These are phyloP conservation scores for Coemansia sp. DNA, from an alignment of 192 early-diverging fungal genomes.

Conservation along the genomic window DNA sequence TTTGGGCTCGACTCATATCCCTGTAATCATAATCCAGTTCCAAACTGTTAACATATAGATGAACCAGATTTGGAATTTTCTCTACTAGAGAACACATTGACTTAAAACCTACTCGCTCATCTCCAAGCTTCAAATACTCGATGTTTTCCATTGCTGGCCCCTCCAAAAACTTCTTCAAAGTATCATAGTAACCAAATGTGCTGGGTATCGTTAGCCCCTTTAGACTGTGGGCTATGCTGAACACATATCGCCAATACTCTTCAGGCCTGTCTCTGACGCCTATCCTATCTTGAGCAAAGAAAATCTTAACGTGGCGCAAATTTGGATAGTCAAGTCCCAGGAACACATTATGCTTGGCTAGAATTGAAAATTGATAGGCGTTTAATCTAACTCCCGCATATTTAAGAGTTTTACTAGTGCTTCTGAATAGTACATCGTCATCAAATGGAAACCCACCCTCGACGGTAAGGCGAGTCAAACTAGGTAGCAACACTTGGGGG, in stretches of 20 bases:
- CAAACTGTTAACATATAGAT: neutral
- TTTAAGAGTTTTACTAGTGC: neutral
- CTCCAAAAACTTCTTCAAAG: neutral
- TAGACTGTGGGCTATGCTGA: neutral
- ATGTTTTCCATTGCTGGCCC: neutral
- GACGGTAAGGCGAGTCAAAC: neutral
- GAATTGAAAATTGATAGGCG: neutral
- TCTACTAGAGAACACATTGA: neutral
- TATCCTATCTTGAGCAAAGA: neutral
- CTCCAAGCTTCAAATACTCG: neutral
- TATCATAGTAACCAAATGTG: neutral
- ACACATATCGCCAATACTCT: neutral
- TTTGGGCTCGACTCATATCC: neutral
- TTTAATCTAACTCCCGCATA: neutral
- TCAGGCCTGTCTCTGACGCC: neutral
- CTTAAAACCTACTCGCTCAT: neutral
- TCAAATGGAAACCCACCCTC: neutral
- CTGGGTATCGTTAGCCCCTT: neutral
- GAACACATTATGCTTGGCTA: neutral
- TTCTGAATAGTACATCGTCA: neutral
- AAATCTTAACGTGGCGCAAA: neutral
- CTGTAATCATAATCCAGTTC: neutral
- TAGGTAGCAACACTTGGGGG: neutral
- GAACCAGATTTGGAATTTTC: neutral
- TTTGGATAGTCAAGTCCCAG: neutral